A percentile compares a stretch with the other conserved stretches of the same genome.
phyloP scores from a whole-genome alignment of 2,329 filamentous ascomycete species.

The Diatrype stigma region DNA sequence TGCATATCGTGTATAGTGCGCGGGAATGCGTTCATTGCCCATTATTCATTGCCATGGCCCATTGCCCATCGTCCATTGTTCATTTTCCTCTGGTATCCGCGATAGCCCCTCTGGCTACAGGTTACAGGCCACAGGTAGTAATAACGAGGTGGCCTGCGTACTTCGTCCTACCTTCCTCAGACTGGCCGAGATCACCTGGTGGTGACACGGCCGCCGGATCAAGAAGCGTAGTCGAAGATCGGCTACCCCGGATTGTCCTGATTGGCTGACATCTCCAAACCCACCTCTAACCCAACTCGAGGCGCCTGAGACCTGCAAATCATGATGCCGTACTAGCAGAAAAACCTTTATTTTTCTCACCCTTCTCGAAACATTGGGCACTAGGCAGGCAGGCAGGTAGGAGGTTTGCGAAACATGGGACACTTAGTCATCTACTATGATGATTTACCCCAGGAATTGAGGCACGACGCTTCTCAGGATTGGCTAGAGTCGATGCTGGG shows the following conservation, averaged over 20 bases:
- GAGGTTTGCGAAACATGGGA: background rate
- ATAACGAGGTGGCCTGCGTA: slow-evolving; percentile 1
- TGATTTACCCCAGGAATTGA: background rate
- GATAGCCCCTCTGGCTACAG: slow-evolving; percentile 7
- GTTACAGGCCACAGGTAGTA: background rate
- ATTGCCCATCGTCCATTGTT: background rate
- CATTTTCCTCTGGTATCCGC: slow-evolving; percentile 5
- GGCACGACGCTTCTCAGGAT: background rate
- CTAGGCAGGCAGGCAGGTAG: background rate
- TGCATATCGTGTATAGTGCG: background rate
- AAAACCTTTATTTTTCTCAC: background rate
- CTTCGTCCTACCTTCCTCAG: no score
- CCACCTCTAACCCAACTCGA: background rate
- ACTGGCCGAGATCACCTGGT: slow-evolving; percentile 9
- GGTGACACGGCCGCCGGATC: background rate
- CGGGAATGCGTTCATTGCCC: background rate
- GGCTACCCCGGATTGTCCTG: slow-evolving; percentile 6
- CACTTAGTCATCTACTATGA: background rate
- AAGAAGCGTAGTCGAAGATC: slow-evolving; percentile 5
- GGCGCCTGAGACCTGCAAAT: background rate
- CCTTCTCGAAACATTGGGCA: no score
- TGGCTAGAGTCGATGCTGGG: background rate
- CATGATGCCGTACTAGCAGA: background rate
- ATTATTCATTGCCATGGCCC: no score
- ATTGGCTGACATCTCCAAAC: background rate